Percentiles rank a stretch among this genome's conserved stretches.
phyloP scores from a whole-genome alignment of 2,329 filamentous ascomycete genomes.

The Chlorencoelia australis region DNA sequence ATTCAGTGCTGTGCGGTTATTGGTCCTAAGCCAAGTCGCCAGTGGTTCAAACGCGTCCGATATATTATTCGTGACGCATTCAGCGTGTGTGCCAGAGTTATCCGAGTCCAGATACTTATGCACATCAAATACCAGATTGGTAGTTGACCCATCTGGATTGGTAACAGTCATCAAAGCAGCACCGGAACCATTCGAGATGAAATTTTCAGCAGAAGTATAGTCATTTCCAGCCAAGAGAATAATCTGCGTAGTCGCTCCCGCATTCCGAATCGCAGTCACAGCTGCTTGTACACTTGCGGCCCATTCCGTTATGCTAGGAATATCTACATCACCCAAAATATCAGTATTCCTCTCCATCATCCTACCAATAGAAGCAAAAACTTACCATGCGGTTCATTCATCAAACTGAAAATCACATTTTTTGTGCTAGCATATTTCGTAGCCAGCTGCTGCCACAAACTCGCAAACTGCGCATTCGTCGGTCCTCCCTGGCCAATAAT shows the following conservation, averaged over 20 bases:
- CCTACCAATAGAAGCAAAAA: background rate
- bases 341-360: background rate
- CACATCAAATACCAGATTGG: constrained; percentile 47
- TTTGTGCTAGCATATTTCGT: constrained; percentile 43
- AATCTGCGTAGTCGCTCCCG: constrained; percentile 52
- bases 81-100: constrained; percentile 41
- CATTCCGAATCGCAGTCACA: constrained; percentile 54
- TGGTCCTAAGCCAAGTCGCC: constrained; percentile 36
- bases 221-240: constrained; percentile 56
- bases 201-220: constrained; percentile 41
- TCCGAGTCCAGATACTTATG: constrained; percentile 52
- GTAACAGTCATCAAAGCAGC: constrained; percentile 41
- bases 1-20: constrained; percentile 39
- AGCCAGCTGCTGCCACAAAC: constrained; percentile 49
- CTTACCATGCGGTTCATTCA: constrained; percentile 54
- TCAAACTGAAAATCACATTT: constrained; percentile 52
- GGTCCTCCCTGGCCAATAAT: constrained; percentile 59
- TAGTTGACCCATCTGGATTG: constrained; percentile 48
- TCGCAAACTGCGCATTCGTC: constrained; percentile 44
- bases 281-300: constrained; percentile 49
- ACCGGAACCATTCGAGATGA: constrained; percentile 40
- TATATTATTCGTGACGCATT: constrained; percentile 45
- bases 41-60: constrained; percentile 36
- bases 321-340: constrained; percentile 26
- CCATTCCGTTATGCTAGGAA: constrained; percentile 38